Conservation (phyloP, 306 rosid species). For the Lupinus albus region DNA sequence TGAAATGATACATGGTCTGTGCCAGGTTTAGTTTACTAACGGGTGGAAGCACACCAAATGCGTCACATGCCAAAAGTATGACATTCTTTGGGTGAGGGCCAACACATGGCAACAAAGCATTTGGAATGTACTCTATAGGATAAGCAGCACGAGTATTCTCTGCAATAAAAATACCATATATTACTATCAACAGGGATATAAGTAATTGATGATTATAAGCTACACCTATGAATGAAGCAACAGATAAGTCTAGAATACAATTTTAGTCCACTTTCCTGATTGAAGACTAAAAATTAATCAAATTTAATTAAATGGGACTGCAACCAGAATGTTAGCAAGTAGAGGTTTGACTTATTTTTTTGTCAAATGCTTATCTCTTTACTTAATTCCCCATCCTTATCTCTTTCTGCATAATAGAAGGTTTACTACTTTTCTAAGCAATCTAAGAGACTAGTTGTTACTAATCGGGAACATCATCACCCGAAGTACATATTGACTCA, state of each 20-base stretch:
- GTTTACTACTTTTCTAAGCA: background rate
- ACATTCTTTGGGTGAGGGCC: slow-evolving; percentile 91
- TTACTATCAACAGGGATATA: background rate
- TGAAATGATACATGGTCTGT: slow-evolving; percentile 95
- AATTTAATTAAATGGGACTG: background rate
- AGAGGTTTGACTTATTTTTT: slow-evolving; percentile 32
- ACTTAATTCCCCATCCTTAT: slow-evolving; percentile 23
- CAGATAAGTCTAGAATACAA: slow-evolving; percentile 12
- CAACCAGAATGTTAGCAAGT: background rate
- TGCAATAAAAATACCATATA: slow-evolving; percentile 38
- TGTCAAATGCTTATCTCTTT: slow-evolving; percentile 8
- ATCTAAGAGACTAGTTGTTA: slow-evolving; percentile 25
- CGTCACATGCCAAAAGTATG: slow-evolving; percentile 88
- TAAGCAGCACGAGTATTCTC: slow-evolving; percentile 92
- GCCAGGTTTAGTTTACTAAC: slow-evolving; percentile 84
- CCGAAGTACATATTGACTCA: slow-evolving; percentile 27
- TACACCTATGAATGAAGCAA: background rate
- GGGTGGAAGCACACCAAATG: slow-evolving; percentile 93
- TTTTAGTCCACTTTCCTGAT: slow-evolving; percentile 14
- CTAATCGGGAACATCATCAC: slow-evolving; percentile 5
- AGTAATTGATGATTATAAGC: slow-evolving; percentile 6
- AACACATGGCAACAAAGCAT: slow-evolving; percentile 85
- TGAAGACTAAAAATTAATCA: slow-evolving; percentile 17
- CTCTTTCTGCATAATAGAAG: slow-evolving; percentile 20
- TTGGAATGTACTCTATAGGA: slow-evolving; percentile 93